Conservation (phyloP, 108 stramenopile genomes). For the Aurantiochytrium sp. region DNA sequence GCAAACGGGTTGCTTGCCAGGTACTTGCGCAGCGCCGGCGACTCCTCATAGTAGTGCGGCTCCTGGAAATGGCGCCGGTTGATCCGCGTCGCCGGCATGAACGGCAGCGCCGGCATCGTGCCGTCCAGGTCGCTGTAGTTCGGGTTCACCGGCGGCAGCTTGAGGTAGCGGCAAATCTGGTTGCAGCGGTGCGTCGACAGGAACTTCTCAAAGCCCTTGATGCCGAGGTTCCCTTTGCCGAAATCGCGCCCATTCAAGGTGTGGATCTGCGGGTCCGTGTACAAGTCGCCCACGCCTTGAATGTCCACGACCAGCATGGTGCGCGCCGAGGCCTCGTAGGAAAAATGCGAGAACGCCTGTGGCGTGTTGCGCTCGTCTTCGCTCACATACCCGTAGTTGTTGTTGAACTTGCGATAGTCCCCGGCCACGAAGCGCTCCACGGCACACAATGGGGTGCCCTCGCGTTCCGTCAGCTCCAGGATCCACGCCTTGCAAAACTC, state of each 20-base stretch:
- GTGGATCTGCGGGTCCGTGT: constrained; percentile 39
- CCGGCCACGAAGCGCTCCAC: constrained; percentile 19
- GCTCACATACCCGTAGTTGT: constrained; percentile 11
- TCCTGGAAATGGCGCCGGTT: background rate
- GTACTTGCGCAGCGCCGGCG: background rate
- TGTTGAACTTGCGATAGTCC: background rate
- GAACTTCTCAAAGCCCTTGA: background rate
- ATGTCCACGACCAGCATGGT: constrained; percentile 19
- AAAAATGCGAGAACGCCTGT: constrained; percentile 25
- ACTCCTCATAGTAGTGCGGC: background rate
- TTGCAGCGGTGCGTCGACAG: constrained; percentile 24
- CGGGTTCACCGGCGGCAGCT: constrained; percentile 28
- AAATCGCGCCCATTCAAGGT: background rate
- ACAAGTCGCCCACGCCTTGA: constrained; percentile 36
- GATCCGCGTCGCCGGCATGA: constrained; percentile 1
- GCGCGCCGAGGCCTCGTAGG: background rate
- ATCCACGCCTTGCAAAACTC: constrained; percentile 25
- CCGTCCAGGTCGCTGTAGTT: constrained; percentile 7
- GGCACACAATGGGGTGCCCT: background rate
- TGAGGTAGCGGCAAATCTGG: background rate
- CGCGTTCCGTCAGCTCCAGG: constrained; percentile 4
- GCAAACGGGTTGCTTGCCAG: background rate
- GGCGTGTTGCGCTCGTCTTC: background rate
- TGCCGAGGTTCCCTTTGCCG: constrained; percentile 18
- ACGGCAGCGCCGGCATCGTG: constrained; percentile 26